Conservation (phyloP, 805 yeast genomes). For the Kuraishia ogatae region DNA sequence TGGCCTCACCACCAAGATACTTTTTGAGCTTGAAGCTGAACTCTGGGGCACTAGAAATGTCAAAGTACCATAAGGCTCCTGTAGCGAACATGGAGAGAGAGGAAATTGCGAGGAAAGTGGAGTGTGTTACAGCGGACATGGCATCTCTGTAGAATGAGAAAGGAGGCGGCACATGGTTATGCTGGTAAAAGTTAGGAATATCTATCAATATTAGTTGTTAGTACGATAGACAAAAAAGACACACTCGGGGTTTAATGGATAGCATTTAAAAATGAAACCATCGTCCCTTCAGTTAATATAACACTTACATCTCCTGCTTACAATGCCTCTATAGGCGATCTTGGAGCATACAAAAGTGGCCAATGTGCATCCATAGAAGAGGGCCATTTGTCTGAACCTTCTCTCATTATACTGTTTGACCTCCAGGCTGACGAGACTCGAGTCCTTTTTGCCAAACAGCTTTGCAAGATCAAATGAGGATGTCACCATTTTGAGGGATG, state of each 20-base stretch:
- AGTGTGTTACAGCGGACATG: slow-evolving; percentile 73
- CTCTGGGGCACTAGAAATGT: slow-evolving; percentile 60
- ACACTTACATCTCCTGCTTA: slow-evolving; percentile 57
- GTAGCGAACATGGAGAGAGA: slow-evolving; percentile 64
- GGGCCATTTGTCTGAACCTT: slow-evolving; percentile 61
- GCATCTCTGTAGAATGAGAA: slow-evolving; percentile 79
- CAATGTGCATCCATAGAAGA: slow-evolving; percentile 66
- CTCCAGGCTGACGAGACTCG: slow-evolving; percentile 6
- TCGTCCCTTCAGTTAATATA: background rate
- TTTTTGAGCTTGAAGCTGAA: slow-evolving; percentile 63
- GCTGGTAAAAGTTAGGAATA: slow-evolving; percentile 69
- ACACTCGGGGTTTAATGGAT: no score
- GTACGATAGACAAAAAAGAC: background rate
- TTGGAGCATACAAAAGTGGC: slow-evolving; percentile 65
- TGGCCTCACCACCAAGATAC: slow-evolving; percentile 60
- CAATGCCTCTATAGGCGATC: slow-evolving; percentile 66
- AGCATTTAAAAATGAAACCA: no score
- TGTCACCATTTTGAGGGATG: slow-evolving; percentile 5
- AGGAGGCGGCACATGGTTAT: slow-evolving; percentile 81
- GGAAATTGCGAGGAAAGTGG: slow-evolving; percentile 66
- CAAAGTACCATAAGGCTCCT: slow-evolving; percentile 75
- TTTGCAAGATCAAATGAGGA: background rate
- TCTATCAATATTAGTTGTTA: slow-evolving; percentile 25
- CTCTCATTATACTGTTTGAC: slow-evolving; percentile 48
- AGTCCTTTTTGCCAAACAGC: slow-evolving; percentile 2